Evolutionary conservation across 2,329 filamentous ascomycete species (phyloP), one percentile per base, ranked within the genome.

Genomic region (Zymoseptoria tritici): DNA sequence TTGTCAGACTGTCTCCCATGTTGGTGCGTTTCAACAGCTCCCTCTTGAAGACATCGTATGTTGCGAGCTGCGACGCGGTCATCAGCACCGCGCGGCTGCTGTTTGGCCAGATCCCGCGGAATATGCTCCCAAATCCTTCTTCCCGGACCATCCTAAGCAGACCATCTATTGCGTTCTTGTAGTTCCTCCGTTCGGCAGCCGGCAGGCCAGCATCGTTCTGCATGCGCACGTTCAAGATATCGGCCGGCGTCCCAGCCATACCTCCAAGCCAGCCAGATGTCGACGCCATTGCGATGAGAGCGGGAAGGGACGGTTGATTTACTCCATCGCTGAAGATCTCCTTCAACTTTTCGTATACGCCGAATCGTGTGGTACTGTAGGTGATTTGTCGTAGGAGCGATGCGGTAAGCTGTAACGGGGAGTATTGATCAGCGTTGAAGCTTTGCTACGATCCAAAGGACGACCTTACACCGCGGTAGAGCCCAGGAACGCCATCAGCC

Each of bases 171-270:
- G 92, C 94, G 74, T 97, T 84, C 64, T 85, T 87, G 78, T 99
- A 99, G 75, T 96, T 94, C 59, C 93, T 84, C 54, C 90, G 85
- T 70, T 95, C 79, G 4, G 82, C 81, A 0, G 77, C 70, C 0
- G 91, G 89, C 1, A 97, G 84, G 0, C 91, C 85, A 2, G 89
- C 87, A 68, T 88, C 94, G 76, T 96, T 90, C 78, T 99, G 94
- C 94, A 99, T 99, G 66, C 94, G 90, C 55, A 99, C 94, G 76
- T 99, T 99, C 70, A 97, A 81, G 36, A 99, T 91, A 74, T 99
- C 94, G 65, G 92, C 93, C 2, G 92, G 91, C 77, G 97, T 99
- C 65, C 94, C 94, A 5, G 88, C 89, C 53, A 97, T 78, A 55
- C 94, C 94, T 63, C 94, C 94, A 2, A 95, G 76, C 72, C 97